Evolutionary conservation across 306 rosid species (phyloP), one percentile per base, ranked within the genome.

Genomic region (Casuarina cunninghamiana): DNA sequence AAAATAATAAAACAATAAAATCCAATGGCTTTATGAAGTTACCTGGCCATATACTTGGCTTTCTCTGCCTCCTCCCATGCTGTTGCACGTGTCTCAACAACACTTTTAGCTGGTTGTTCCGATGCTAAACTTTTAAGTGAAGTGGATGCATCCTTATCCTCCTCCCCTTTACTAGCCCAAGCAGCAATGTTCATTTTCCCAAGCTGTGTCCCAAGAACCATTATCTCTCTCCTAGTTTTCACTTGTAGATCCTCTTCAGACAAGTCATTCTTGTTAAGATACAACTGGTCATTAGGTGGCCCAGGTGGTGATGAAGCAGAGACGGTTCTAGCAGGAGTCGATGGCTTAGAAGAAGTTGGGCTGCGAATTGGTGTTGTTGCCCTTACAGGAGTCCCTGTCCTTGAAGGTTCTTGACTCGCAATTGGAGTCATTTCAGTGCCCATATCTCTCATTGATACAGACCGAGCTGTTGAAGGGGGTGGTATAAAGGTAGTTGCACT

Each of bases 401-500:
- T 84, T 65, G 98, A 94, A 53, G 98, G 98, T 80, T 94, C 98
- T 85, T 94, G 98, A 82, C 98, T 94, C 62, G 97, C 97, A 72
- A 94, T 90, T 54, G 98, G 97, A 44, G 98, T 94, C 98, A 94
- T 94, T 86, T 94, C 98, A 19, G 98, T 94, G 50, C 98, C 98
- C 98, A 94, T 94, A 77, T 94, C 98, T 86, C 97, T 88, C 98
- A 94, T 94, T 6, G 98, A 94, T 76, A 94, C 97, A 55, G 98
- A 94, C 75, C 98, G 89, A 79, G 98, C 98, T 13, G 97, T 92
- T 54, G 98, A 84, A 71, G 95, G 90, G 67, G 97, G 97, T 57
- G 97, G 97, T 77, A 92, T 82, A 81, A 92, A 88, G 78, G 95
- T 90, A 58, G 97, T 90, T 45, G 92, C 88, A 72, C 91, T 87